Percentiles rank a stretch among this genome's conserved stretches.
Evolutionary conservation across 148 eudicot species (phyloP).

Genomic region (Vaccinium macrocarpon): DNA sequence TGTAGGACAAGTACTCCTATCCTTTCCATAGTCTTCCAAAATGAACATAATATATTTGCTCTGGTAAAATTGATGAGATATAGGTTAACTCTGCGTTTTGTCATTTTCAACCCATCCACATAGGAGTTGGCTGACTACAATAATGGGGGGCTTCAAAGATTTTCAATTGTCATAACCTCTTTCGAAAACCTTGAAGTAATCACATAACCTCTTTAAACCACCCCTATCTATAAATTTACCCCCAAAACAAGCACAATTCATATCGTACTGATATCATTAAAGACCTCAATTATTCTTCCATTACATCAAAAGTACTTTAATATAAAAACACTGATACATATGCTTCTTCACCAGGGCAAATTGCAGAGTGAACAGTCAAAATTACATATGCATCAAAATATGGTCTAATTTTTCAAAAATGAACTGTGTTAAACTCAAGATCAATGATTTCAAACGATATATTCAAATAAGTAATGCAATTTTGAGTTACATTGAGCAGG

Average conservation of each 20-base stretch:
- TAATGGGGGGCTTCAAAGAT: background rate
- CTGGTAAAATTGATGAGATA: background rate
- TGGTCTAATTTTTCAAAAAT: background rate
- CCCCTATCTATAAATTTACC: background rate
- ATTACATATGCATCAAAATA: background rate
- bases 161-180: background rate
- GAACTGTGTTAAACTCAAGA: background rate
- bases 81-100: background rate
- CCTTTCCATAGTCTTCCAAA: background rate
- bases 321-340: background rate
- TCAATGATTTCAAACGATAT: background rate
- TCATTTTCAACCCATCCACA: background rate
- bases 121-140: background rate
- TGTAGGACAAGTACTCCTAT: background rate
- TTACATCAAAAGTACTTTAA: background rate
- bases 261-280: background rate
- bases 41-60: background rate
- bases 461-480: background rate
- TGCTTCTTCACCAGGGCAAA: background rate
- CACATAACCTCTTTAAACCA: background rate
- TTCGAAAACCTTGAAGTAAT: background rate
- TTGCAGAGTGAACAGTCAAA: background rate
- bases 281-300: background rate
- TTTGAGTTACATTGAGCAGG: conserved; percentile 59
- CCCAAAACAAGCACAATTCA: background rate